These are phyloP conservation scores for Boletus rufocinnamomeus DNA, from an alignment of 768 basidiomycete genomes.

Conservation along the genomic window DNA sequence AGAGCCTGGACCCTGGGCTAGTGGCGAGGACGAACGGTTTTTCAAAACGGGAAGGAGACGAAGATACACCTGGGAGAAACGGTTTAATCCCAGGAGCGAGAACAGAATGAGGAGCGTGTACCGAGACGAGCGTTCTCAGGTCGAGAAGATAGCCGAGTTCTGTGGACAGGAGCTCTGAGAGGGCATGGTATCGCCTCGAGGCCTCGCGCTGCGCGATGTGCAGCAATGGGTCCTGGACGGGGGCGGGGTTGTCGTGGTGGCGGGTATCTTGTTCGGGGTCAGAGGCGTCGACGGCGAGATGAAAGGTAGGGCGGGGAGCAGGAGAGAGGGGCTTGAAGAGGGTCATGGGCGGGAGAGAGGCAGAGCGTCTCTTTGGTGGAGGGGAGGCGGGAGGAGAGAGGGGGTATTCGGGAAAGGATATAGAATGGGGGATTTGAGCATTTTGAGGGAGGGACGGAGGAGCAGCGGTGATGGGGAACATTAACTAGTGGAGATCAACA, in stretches of 20 bases:
- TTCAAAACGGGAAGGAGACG: slow-evolving; percentile 54
- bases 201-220: slow-evolving; percentile 35
- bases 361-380: background rate
- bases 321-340: slow-evolving; percentile 9
- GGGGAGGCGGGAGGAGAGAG: background rate
- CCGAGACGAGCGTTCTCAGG: slow-evolving; percentile 73
- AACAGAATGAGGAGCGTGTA: slow-evolving; percentile 38
- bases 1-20: slow-evolving; percentile 22
- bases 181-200: slow-evolving; percentile 64
- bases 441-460: background rate
- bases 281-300: slow-evolving; percentile 18
- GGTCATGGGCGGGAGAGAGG: slow-evolving; percentile 44
- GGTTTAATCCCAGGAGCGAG: background rate
- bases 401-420: background rate
- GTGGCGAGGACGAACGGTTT: slow-evolving; percentile 22
- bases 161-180: slow-evolving; percentile 82
- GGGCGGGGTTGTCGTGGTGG: background rate
- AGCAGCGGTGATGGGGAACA: background rate
- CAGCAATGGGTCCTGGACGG: background rate
- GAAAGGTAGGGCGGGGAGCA: slow-evolving; percentile 18
- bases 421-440: background rate
- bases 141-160: slow-evolving; percentile 83
- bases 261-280: slow-evolving; percentile 21
- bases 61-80: slow-evolving; percentile 58
- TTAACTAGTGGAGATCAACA: slow-evolving; percentile 1